Evolutionary conservation across 371 early-diverging fungal genomes (phyloP).

Genomic region (Mucor saturninus): DNA sequence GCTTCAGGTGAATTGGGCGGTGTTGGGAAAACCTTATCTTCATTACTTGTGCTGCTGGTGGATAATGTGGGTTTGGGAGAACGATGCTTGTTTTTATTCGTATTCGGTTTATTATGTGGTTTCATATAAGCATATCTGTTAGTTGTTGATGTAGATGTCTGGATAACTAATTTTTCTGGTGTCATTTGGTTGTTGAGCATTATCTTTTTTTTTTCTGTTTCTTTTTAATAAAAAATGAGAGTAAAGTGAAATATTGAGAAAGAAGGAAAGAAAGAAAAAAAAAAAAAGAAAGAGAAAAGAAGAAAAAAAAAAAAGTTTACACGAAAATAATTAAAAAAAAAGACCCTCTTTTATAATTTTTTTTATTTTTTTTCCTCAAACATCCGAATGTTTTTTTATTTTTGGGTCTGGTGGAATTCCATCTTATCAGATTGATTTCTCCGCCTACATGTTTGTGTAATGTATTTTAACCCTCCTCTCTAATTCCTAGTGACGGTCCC

Average conservation of each 20-base stretch:
- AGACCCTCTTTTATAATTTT: not conserved
- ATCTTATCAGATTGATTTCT: conserved; percentile 32
- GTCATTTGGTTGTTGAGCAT: conserved; percentile 17
- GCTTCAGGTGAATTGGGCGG: conserved; percentile 21
- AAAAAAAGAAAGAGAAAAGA: conserved; percentile 2
- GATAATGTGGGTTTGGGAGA: not conserved
- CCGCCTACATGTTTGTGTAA: conserved; percentile 15
- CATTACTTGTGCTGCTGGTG: not conserved
- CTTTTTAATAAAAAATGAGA: not conserved
- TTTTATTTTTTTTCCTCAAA: conserved; percentile 6
- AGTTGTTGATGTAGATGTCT: not conserved
- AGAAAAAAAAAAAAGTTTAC: conserved; percentile 1
- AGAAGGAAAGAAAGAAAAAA: conserved; percentile 1
- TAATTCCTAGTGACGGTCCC: not conserved
- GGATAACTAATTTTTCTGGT: conserved; percentile 5
- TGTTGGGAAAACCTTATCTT: conserved; percentile 10
- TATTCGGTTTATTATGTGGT: not conserved
- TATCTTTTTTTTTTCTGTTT: no score
- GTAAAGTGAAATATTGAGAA: not conserved
- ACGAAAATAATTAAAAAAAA: not conserved
- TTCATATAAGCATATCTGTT: not conserved
- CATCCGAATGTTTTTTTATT: not conserved
- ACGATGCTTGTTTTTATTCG: not conserved
- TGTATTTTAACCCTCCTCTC: conserved; percentile 4
- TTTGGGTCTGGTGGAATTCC: conserved; percentile 13